Evolutionary conservation across 495 filamentous ascomycete species (phyloP), one percentile per base, ranked within the genome.

Genomic region (Stereocaulon alpinum): DNA sequence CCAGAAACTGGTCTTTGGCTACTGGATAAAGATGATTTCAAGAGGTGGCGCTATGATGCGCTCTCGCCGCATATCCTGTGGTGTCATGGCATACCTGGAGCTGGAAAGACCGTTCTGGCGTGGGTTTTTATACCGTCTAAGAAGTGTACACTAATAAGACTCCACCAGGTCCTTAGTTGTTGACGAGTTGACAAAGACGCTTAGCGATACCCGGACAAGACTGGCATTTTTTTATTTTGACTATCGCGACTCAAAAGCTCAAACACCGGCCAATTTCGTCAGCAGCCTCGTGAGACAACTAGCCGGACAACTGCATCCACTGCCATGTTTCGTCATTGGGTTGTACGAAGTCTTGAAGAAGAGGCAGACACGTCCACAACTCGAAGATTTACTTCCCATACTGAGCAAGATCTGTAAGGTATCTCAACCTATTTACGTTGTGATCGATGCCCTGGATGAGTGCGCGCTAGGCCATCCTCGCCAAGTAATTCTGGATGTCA

Each of bases 51-150:
- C 17, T n/a, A 48, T 42, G 22, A 54, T n/a, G 50, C 27, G 12
- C 29, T 20, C 6, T 27, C 22, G 29, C 30, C 6, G 9, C 49
- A 56, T 27, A 30, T 59, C 44, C 30, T 63, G 2, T 56, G 20
- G 24, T 65, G 52, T 44, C 45, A 40, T 45, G 63, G 61, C 15
- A 15, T 42, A 61, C 66, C 66, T 7, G 70, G 70, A 17, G 62
- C 61, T 15, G 70, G 70, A n/a, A 72, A 72, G 60, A 69, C 69
- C 50, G 45, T 71, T 29, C 58, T 72, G 24, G 14, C 61, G 66
- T 69, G 61, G 55, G 64, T 67, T 12, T 55, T 42, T 22, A 18
- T 14, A 37, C 6, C 44, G 40, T 18, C 27, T 29, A 9, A 43
- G 17, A 24, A 11, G 11, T 4, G 9, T n/a, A 1, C 27, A 32